Evolutionary conservation across 257 asterid species (phyloP), one percentile per base, ranked within the genome.

Genomic region (Paraleonurus japonicus): DNA sequence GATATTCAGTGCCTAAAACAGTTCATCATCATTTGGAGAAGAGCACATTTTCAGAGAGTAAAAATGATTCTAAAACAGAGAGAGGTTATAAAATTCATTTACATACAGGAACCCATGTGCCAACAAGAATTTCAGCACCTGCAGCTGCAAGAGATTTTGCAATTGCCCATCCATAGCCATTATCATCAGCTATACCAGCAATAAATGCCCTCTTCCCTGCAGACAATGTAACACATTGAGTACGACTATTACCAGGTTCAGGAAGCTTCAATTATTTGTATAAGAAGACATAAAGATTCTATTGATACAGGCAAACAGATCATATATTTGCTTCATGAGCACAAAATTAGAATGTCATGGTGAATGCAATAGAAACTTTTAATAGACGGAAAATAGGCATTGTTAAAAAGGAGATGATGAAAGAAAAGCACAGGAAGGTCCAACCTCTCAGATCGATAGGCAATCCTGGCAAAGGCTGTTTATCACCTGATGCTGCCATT

Each of bases 21-120:
- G 28, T 39, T 12, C 13, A 43, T 45, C 65, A 47, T 45, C 54
- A 47, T 37, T 43, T 79, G 69, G 57, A 69, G 4, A 65, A 39
- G 39, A 53, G 13, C 61, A 22, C 22, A 23, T 1, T 8, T 70
- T 48, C 72, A n/a, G 67, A 50, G 43, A 70, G 23, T 8, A 55
- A 60, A 15, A 74, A 4, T 47, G 22, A 47, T 16, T 17, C 22
- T 5, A n/a, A 58, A 55, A 32, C 85, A 92, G 76, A 73, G 5
- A 63, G 39, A 61, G 17, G 15, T 4, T 10, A n/a, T n/a, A 47
- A 23, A 63, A 28, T 11, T 75, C 19, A 9, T 77, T 55, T 66
- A 92, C 98, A 1, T 87, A 95, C 99, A 43, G 98, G 98, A 32
- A 95, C 98, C 99, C 99, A 95, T 66, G 99, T 95, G 9, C 99